phyloP scores from a whole-genome alignment of 2,329 filamentous ascomycete genomes.

The Ophiosphaerella korrae region DNA sequence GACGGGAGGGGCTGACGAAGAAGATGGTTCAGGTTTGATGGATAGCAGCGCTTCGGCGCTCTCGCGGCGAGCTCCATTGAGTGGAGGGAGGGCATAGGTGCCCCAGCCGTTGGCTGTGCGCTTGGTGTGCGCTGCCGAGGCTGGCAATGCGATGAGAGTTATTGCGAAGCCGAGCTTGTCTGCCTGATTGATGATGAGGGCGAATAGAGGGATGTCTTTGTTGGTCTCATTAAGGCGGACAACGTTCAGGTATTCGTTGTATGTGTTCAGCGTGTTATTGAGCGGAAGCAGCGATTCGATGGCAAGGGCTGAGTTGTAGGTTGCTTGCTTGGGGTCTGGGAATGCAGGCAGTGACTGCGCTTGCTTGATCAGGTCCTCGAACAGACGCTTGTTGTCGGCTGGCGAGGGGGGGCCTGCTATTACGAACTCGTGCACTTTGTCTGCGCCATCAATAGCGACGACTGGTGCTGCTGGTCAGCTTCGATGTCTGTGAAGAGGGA shows the following conservation, averaged over 20 bases:
- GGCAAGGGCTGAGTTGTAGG: conserved; percentile 31
- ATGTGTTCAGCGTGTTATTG: conserved; percentile 21
- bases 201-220: conserved; percentile 19
- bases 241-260: conserved; percentile 40
- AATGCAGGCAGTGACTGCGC: conserved; percentile 36
- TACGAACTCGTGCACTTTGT: conserved; percentile 31
- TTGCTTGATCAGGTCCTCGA: conserved; percentile 44
- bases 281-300: conserved; percentile 25
- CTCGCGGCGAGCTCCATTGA: conserved; percentile 33
- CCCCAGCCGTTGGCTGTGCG: conserved; percentile 43
- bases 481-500: neutral
- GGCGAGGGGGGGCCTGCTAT: conserved; percentile 40
- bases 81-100: conserved; percentile 35
- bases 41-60: conserved; percentile 40
- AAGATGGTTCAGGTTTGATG: conserved; percentile 27
- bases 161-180: conserved; percentile 27
- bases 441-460: conserved; percentile 24
- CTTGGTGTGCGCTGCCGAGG: conserved; percentile 36
- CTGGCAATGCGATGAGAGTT: conserved; percentile 47
- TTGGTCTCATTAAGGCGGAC: conserved; percentile 31
- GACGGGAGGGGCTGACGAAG: conserved; percentile 25
- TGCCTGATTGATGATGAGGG: conserved; percentile 14
- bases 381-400: conserved; percentile 43
- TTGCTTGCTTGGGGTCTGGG: conserved; percentile 31
- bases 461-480: conserved; percentile 29